Evolutionary conservation across 2,329 filamentous ascomycete genomes (phyloP).

Genomic region (Sclerotiophoma versabilis): DNA sequence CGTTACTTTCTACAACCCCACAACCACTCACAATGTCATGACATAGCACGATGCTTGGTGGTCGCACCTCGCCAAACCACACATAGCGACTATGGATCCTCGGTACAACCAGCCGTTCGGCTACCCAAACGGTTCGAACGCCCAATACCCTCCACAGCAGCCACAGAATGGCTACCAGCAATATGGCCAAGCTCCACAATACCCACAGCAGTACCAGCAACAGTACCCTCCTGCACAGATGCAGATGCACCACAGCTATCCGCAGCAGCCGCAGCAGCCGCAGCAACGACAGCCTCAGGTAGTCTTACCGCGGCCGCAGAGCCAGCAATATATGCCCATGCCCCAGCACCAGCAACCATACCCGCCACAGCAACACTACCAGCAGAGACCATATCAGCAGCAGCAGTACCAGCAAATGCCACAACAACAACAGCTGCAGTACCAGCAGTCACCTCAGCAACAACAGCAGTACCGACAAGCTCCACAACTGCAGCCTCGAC

Average conservation of each 20-base stretch:
- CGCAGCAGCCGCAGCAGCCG: constrained; percentile 22
- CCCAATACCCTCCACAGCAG: constrained; percentile 35
- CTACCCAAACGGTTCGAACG: constrained; percentile 40
- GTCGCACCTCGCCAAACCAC: not conserved
- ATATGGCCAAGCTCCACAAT: constrained; percentile 34
- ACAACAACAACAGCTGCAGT: constrained; percentile 25
- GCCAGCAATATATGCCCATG: constrained; percentile 36
- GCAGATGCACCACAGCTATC: constrained; percentile 32
- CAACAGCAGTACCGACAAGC: constrained; percentile 25
- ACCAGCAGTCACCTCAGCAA: constrained; percentile 20
- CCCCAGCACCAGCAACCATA: constrained; percentile 15
- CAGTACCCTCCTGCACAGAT: constrained; percentile 32
- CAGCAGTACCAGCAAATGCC: constrained; percentile 24
- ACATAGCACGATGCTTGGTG: constrained; percentile 23
- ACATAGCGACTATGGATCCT: constrained; percentile 37
- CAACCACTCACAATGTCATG: constrained; percentile 28
- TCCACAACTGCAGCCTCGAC: constrained; percentile 27
- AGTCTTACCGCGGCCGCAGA: constrained; percentile 31
- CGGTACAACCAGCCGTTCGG: constrained; percentile 46
- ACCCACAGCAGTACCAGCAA: constrained; percentile 30
- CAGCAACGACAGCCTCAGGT: constrained; percentile 26
- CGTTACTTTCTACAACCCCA: constrained; percentile 18
- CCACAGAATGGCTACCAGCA: constrained; percentile 39
- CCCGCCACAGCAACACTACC: constrained; percentile 7
- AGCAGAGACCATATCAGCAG: not conserved